These are phyloP conservation scores for Datura wrightii DNA, from an alignment of 257 asterid species.

Conservation along the genomic window DNA sequence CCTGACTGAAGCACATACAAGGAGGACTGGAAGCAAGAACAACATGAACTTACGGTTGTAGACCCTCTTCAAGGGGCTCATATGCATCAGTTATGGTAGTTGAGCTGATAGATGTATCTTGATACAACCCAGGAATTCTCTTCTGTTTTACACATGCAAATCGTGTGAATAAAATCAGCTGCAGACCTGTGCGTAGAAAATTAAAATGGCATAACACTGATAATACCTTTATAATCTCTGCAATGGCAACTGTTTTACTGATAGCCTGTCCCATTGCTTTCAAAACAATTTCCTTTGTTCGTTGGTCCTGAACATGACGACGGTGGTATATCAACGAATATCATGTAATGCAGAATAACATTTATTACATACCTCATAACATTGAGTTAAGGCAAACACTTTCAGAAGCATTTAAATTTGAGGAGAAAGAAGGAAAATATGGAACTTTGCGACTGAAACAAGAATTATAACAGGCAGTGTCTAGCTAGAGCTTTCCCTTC, in stretches of 20 bases:
- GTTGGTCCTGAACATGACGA: constrained; percentile 47
- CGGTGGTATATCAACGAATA: neutral
- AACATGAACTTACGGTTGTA: constrained; percentile 51
- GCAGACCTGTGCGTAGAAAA: neutral
- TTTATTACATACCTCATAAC: neutral
- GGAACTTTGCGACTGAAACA: neutral
- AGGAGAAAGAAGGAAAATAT: neutral
- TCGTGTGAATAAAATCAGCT: constrained; percentile 18
- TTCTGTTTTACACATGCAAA: constrained; percentile 41
- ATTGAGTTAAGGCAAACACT: constrained; percentile 15
- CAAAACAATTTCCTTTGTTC: constrained; percentile 51
- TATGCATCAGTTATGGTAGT: constrained; percentile 63
- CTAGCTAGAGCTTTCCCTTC: too few relatives aligned
- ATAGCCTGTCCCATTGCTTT: constrained; percentile 74
- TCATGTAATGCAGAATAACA: constrained; percentile 16
- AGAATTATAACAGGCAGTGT: neutral
- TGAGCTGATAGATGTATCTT: constrained; percentile 60
- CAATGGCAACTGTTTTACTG: constrained; percentile 62
- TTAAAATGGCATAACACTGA: neutral
- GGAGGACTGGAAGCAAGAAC: neutral
- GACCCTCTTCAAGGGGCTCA: constrained; percentile 68
- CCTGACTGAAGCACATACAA: neutral
- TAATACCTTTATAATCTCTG: constrained; percentile 65
- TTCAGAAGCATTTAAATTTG: constrained; percentile 7
- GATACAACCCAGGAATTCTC: constrained; percentile 56